Evolutionary conservation across 164 flowering plant species (phyloP), one percentile per base, ranked within the genome.

Genomic region (Aristolochia californica): DNA sequence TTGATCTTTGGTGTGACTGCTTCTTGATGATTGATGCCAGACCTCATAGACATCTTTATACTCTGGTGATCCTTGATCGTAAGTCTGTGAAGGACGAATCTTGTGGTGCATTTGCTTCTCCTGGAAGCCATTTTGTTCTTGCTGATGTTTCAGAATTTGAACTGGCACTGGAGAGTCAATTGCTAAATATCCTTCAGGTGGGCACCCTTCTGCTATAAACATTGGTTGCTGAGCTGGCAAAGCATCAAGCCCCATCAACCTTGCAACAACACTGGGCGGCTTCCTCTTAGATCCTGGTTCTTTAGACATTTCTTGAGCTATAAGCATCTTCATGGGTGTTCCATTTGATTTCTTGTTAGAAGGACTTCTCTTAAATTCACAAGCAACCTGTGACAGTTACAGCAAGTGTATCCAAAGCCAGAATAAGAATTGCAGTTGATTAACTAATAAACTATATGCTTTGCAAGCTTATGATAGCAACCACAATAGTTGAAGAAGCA

Each of bases 181-280:
- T 24, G 62, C 70, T 25, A 74, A 66, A 71, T 67, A 70, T 53
- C 68, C 70, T 64, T 65, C 76, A 48, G 78, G 66, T 25, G 55
- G 65, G 62, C 66, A 75, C 74, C 76, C 73, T 55, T 70, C 72
- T 4, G 70, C 34, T 55, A 73, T 65, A 53, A 68, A 62, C 62
- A 65, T 68, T 45, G 72, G 72, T 48, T 78, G 74, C 64, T 61
- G 77, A 14, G 30, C 72, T 23, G 99, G 97, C 47, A 87, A 75
- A 21, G 84, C 63, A 69, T 93, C 99, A 64, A 93, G 90, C 18
- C 99, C 99, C 99, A 93, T 93, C 71, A 93, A 72, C 75, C 78
- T 89, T 40, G 99, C 99, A 70, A 93, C 93, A 59, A 93, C 74
- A 78, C 70, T 81, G 49, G 96, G 88, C 17, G 94, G 78, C 49